Percentiles rank a stretch among this genome's conserved stretches.
These are phyloP conservation scores for Ziziphus jujuba DNA, from an alignment of 306 rosid genomes.

Conservation along the genomic window DNA sequence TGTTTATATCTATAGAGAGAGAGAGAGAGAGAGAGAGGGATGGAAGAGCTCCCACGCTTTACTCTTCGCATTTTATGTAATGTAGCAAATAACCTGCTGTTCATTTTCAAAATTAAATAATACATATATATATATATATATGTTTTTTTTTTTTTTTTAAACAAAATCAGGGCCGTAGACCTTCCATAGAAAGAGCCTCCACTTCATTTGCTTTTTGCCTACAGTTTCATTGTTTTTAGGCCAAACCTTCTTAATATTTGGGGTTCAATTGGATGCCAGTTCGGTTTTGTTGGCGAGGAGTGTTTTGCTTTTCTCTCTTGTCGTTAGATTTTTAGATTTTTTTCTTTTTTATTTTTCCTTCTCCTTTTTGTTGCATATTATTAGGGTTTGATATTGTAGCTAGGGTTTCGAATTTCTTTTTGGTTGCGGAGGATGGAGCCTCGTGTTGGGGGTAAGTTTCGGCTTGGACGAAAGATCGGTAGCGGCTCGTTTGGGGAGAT, in stretches of 20 bases:
- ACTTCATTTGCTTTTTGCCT: constrained; percentile 11
- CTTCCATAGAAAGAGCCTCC: not conserved
- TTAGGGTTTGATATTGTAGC: constrained; percentile 27
- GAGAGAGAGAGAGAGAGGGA: constrained; percentile 9
- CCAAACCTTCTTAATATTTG: not conserved
- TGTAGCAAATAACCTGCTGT: not conserved
- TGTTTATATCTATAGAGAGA: too few relatives aligned
- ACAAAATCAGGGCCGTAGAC: not conserved
- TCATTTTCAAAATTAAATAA: not conserved
- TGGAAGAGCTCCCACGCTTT: not conserved
- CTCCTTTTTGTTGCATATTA: constrained; percentile 1
- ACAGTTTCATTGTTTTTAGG: not conserved
- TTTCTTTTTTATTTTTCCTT: not conserved
- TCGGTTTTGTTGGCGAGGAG: constrained; percentile 19
- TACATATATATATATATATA: too few relatives aligned
- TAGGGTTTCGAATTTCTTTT: constrained; percentile 40
- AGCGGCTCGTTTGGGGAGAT: constrained; percentile 98
- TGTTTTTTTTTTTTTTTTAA: too few relatives aligned
- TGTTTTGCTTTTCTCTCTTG: constrained; percentile 1
- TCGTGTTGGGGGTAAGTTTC: constrained; percentile 91
- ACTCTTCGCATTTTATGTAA: not conserved
- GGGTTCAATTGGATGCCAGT: constrained; percentile 28
- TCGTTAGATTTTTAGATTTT: constrained; percentile 3
- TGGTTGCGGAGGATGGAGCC: constrained; percentile 74
- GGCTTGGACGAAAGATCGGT: constrained; percentile 91